Conservation (phyloP, 306 rosid species). For the Gastrolobium villosum region DNA sequence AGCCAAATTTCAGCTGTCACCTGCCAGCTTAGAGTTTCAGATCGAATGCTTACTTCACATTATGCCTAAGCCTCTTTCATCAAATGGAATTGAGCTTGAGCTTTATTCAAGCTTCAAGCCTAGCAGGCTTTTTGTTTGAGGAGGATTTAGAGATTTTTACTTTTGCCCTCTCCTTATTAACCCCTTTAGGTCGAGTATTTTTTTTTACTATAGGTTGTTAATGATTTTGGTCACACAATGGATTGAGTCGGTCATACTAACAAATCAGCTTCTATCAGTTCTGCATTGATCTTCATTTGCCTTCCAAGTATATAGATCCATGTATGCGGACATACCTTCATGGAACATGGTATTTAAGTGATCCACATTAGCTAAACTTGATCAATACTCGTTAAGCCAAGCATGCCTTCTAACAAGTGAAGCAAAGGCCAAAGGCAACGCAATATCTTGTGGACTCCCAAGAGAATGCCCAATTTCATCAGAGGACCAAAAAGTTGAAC, state of each 20-base stretch:
- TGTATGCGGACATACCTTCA: background rate
- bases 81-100: background rate
- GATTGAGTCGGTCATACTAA: background rate
- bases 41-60: constrained; percentile 26
- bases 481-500: constrained; percentile 15
- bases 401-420: constrained; percentile 3
- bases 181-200: background rate
- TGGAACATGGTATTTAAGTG: background rate
- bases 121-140: constrained; percentile 11
- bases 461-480: constrained; percentile 19
- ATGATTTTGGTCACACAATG: constrained; percentile 3
- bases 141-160: background rate
- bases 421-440: constrained; percentile 39
- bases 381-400: background rate
- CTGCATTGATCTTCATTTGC: background rate
- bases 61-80: constrained; percentile 24
- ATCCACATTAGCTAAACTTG: background rate
- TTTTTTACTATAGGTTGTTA: background rate
- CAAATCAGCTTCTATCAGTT: constrained; percentile 21
- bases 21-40: constrained; percentile 4
- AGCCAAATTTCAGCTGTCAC: background rate
- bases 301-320: constrained; percentile 7
- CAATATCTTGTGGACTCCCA: background rate
- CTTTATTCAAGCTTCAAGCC: constrained; percentile 15
- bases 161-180: background rate